Evolutionary conservation across 345 rosid genomes (phyloP), one percentile per base, ranked within the genome.

Genomic region (Gossypium herbaceum): DNA sequence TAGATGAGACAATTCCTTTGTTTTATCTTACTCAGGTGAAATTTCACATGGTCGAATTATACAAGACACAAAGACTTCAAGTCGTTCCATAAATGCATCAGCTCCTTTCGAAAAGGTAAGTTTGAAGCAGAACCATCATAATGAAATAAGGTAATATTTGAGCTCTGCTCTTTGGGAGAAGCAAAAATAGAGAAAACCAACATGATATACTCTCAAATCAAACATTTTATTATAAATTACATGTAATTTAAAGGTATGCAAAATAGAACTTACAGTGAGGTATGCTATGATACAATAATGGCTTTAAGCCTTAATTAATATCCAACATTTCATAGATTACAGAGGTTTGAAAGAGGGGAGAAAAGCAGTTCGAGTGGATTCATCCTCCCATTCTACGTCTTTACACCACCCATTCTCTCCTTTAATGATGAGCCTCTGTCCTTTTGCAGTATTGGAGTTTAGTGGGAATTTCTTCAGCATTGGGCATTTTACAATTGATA

Each of bases 111-210:
- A 71, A 71, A 76, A 20, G 7, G 83, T 76, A 69, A 77, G 39
- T 55, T 68, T 68, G 76, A 59, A 67, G 74, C 58, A 41, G 72
- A 43, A 25, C 61, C 78, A 34, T 34, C 5, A 69, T 67, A 82
- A 27, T 59, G 52, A 72, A 76, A 81, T 22, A 83, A 77, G 85
- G 90, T 87, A 79, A 10, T 74, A 25, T 19, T 67, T 22, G 1
- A 20, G 3, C 68, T 44, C 41, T 25, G 13, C 70, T 34, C 6
- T 67, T 52, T 70, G 24, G 61, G 55, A 58, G 66, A 72, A 41
- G 12, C 24, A 22, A 15, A 72, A 72, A 45, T 19, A 34, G 11
- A 59, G 7, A 59, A 59, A 55, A 73, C 0, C 2, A 13, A 43
- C 6, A 20, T 41, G 17, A 3, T 29, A 0, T 29, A 27, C 29